Base-by-base conservation (phyloP, 805 yeast species). In the Suhomyces vadensis region DNA sequence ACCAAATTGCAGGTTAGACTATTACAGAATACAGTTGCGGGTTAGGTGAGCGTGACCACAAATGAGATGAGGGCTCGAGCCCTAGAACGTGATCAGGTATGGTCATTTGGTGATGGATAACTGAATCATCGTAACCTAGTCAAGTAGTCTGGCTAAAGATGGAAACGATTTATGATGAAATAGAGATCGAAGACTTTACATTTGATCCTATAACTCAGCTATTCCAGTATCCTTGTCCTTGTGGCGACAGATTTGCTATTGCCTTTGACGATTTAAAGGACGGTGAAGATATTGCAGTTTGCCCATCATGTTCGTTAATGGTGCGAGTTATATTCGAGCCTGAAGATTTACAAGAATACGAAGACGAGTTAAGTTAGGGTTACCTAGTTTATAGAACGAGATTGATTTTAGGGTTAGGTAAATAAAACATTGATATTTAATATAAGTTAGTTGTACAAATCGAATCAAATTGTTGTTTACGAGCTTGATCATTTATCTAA, bases 131-230 rank as follows among this genome's bases (percentile, higher is more conserved):
- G 33, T 29, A 11, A 29, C 16, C 19, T 13, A 3, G 33, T 7
- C 1, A 8, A 20, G 21, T 9, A 6, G 5, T 10, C 21, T n/a
- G 23, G 35, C 14, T 21, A 29, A 39, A 16, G 14, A 78, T 82
- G 74, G 83, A 83, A 51, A 71, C 82, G 1, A 77, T 83, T 25
- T 94, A 94, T 66, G 99, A 94, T 65, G 95, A 94, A 62, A 83
- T 94, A 44, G 99, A 94, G 72, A 94, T 94, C 41, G 99, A 94
- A 65, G 99, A 94, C 63, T 91, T 94, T 82, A 83, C 90, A 2
- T 94, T 81, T 61, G 97, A 94, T 63, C 81, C 91, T 2, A 73
- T 71, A n/a, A 81, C 86, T 10, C 90, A 86, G 63, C 66, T 88
- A 20, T 88, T 91, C 67, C 85, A 89, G 40, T 92, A 91, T 57